Base-by-base conservation (phyloP, 495 filamentous ascomycete genomes). In the Lophiostoma macrostomum region DNA sequence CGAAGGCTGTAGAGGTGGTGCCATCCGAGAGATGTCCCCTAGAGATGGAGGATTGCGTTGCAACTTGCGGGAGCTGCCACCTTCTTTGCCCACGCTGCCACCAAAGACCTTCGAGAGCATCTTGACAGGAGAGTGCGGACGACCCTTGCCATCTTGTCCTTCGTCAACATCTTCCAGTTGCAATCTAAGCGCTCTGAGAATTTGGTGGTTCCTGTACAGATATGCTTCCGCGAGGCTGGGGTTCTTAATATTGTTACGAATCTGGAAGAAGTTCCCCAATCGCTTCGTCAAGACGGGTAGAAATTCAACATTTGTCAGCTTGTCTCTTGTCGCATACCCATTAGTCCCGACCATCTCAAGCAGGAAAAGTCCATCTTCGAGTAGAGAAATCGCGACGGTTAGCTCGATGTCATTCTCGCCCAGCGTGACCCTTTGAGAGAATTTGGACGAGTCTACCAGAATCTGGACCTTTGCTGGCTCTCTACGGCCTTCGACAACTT, bases 51-150 rank as follows among this genome's bases (percentile, higher is more conserved):
- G 64, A 34, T 58, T 60, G 25, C 55, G 57, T 20, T 59, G 58
- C 11, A 59, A 53, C 43, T 67, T 70, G 10, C 49, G 48, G 16
- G 61, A n/a, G n/a, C n/a, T 41, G 18, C 44, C 60, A 18, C 51
- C 36, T 29, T 70, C 69, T 37, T 60, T 73, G 3, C 49, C 52
- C 0, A 60, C 52, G 40, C 50, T 59, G 27, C 71, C 77, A 16
- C 80, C 80, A 25, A 96, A 73, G 42, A 98, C 78, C 58, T 79
- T 93, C 0, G 90, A 93, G 22, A 98, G 76, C 62, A 96, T 70
- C 68, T 97, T 98, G 29, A 91, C 88, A 0, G 93, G 91, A 8
- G 90, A 96, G 10, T 83, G 79, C 10, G 86, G 83, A 18, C 89
- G 77, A 59, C 88, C 84, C 60, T 62, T 76, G 54, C 53, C 75